phyloP scores from a whole-genome alignment of 2,329 filamentous ascomycete genomes.

The Phaeophleospora eucalypticola region DNA sequence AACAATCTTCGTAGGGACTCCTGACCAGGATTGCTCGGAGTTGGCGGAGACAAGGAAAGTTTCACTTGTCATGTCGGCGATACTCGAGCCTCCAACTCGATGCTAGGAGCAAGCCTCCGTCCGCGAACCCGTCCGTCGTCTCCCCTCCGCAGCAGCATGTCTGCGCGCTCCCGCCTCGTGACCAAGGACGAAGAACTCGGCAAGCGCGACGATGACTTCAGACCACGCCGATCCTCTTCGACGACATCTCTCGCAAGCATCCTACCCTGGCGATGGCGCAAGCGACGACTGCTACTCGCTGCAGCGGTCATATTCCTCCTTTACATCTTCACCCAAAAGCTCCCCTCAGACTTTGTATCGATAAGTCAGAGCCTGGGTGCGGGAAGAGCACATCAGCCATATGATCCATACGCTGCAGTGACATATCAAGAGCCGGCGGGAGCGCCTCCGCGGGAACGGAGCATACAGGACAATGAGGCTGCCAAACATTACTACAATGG shows the following conservation, averaged over 20 bases:
- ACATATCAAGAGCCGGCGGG: conserved; percentile 21
- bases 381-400: not conserved
- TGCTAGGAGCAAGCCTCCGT: conserved; percentile 10
- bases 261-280: conserved; percentile 38
- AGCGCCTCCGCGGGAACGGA: conserved; percentile 19
- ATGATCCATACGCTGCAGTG: conserved; percentile 11
- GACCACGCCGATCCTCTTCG: conserved; percentile 27
- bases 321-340: conserved; percentile 62
- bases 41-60: not conserved
- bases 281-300: conserved; percentile 45
- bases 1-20: not conserved
- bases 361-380: conserved; percentile 12
- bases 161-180: conserved; percentile 16
- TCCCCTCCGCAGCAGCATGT: conserved; percentile 11
- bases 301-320: conserved; percentile 48
- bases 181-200: conserved; percentile 58
- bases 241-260: conserved; percentile 13
- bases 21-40: not conserved
- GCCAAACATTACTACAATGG: conserved; percentile 59
- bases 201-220: conserved; percentile 62
- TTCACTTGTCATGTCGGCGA: not conserved
- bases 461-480: conserved; percentile 17
- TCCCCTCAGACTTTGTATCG: conserved; percentile 49
- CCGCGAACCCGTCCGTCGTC: conserved; percentile 5
- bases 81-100: conserved; percentile 1